A percentile compares a stretch with the other conserved stretches of the same genome.
Evolutionary conservation across 1,284 basidiomycete genomes (phyloP).

Genomic region (Phellopilus nigrolimitatus): DNA sequence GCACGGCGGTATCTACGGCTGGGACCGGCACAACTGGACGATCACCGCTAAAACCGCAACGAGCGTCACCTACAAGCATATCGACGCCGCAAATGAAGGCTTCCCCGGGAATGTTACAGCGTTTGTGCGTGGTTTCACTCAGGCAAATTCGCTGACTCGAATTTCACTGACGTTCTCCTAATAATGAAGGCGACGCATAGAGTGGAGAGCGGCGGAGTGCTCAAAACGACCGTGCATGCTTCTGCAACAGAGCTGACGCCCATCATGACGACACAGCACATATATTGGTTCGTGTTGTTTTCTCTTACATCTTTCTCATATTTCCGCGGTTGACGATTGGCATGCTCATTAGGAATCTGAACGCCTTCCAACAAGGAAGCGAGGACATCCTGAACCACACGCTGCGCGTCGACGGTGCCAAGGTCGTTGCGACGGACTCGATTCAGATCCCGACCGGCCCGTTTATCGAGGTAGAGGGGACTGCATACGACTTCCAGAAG

Average conservation of each 20-base stretch:
- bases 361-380: slow-evolving; percentile 45
- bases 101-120: slow-evolving; percentile 50
- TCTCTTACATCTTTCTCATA: background rate
- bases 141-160: background rate
- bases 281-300: slow-evolving; percentile 38
- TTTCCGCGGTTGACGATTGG: background rate
- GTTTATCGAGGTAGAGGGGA: slow-evolving; percentile 34
- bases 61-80: slow-evolving; percentile 46
- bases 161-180: background rate
- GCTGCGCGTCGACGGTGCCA: slow-evolving; percentile 35
- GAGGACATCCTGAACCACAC: too few relatives aligned
- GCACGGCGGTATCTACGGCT: slow-evolving; percentile 50
- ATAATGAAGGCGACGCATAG: slow-evolving; percentile 45
- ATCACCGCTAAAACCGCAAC: slow-evolving; percentile 36
- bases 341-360: slow-evolving; percentile 58
- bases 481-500: slow-evolving; percentile 41
- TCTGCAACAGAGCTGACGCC: slow-evolving; percentile 48
- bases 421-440: slow-evolving; percentile 39
- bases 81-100: slow-evolving; percentile 48
- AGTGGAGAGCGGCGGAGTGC: slow-evolving; percentile 41
- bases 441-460: slow-evolving; percentile 43
- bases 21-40: slow-evolving; percentile 53
- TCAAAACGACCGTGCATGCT: slow-evolving; percentile 42
- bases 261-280: slow-evolving; percentile 54
- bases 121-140: slow-evolving; percentile 31